Conservation (phyloP, 805 yeast genomes). For the Schizosaccharomyces cryophilus region DNA sequence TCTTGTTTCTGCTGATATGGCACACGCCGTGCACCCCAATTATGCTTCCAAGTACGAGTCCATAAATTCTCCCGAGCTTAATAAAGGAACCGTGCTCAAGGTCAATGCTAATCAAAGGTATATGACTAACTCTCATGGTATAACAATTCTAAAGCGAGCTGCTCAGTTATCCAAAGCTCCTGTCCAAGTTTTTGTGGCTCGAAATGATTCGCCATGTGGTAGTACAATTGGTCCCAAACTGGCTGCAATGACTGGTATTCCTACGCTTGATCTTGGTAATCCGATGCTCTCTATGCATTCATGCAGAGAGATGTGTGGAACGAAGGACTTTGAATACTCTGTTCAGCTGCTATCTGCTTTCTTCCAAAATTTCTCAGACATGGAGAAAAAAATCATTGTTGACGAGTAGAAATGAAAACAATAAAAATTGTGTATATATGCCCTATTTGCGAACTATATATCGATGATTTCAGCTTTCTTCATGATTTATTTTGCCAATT, state of each 20-base stretch:
- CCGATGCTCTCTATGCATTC: slow-evolving; percentile 74
- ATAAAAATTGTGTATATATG: too few species aligned
- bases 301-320: slow-evolving; percentile 57
- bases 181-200: slow-evolving; percentile 72
- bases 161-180: slow-evolving; percentile 55
- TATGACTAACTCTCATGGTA: slow-evolving; percentile 79
- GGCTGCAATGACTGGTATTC: slow-evolving; percentile 5
- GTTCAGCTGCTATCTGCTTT: slow-evolving; percentile 44
- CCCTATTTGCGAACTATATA: too few species aligned
- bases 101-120: slow-evolving; percentile 88
- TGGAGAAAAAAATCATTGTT: slow-evolving; percentile 9
- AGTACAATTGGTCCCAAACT: slow-evolving; percentile 60
- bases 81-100: slow-evolving; percentile 79
- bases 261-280: slow-evolving; percentile 43
- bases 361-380: slow-evolving; percentile 37
- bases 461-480: too few species aligned
- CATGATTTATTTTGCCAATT: too few species aligned
- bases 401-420: background rate
- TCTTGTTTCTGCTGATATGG: slow-evolving; percentile 80
- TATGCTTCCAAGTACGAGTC: slow-evolving; percentile 54
- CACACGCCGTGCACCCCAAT: slow-evolving; percentile 93
- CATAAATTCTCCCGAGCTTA: slow-evolving; percentile 55
- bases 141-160: slow-evolving; percentile 46
- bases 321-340: slow-evolving; percentile 49
- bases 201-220: slow-evolving; percentile 86